A percentile compares a stretch with the other conserved stretches of the same genome.
These are phyloP conservation scores for Gillenia trifoliata DNA, from an alignment of 306 rosid species.

Conservation along the genomic window DNA sequence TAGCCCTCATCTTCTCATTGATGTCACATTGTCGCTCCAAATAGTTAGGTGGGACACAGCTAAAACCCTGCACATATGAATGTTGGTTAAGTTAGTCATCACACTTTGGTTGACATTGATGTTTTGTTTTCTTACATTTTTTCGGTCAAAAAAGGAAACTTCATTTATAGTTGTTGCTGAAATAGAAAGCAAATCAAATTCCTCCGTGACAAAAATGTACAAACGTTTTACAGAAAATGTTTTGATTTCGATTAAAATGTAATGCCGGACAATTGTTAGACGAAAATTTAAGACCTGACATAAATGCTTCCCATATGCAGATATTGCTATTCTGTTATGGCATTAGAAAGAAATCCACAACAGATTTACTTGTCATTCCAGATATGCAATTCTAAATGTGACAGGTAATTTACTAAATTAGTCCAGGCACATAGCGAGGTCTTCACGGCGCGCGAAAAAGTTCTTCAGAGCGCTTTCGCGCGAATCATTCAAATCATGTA, in stretches of 20 bases:
- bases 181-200: background rate
- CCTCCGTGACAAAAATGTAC: background rate
- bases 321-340: background rate
- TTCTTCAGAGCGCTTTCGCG: background rate
- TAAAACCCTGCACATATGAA: constrained; percentile 41
- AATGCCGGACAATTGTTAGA: background rate
- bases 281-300: background rate
- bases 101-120: background rate
- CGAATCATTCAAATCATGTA: background rate
- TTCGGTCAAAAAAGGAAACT: background rate
- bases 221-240: background rate
- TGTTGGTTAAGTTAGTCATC: constrained; percentile 13
- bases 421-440: background rate
- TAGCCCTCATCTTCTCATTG: constrained; percentile 95
- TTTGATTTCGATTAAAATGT: background rate
- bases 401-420: background rate
- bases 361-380: background rate
- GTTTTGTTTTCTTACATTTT: background rate
- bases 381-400: background rate
- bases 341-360: background rate
- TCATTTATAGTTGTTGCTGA: background rate
- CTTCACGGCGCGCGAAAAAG: no score
- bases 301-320: constrained; percentile 1
- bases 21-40: constrained; percentile 76
- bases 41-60: constrained; percentile 64